Evolutionary conservation across 2,329 filamentous ascomycete genomes (phyloP).

Genomic region (Daldinia eschscholtzii): DNA sequence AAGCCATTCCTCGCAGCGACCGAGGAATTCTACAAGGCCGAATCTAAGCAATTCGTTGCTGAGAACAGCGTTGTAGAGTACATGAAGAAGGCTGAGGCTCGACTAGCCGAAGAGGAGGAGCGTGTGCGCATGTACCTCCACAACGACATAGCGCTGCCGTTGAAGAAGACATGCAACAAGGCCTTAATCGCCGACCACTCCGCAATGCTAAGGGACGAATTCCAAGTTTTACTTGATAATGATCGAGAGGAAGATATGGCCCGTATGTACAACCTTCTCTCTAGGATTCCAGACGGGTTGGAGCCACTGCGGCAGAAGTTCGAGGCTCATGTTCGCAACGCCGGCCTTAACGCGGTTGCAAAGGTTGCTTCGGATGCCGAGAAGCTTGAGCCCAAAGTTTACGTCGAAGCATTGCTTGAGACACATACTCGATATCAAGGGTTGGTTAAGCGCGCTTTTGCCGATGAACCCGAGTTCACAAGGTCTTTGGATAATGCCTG

Average conservation of each 20-base stretch:
- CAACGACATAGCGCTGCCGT: constrained; percentile 83
- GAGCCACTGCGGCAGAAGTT: constrained; percentile 90
- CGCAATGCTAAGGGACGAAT: constrained; percentile 88
- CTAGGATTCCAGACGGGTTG: constrained; percentile 88
- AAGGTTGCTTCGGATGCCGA: constrained; percentile 92
- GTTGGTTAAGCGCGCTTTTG: constrained; percentile 92
- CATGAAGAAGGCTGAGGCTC: constrained; percentile 98
- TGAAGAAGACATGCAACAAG: constrained; percentile 90
- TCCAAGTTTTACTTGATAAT: constrained; percentile 92
- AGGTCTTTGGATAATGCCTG: constrained; percentile 96
- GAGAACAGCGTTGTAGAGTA: constrained; percentile 99
- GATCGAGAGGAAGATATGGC: constrained; percentile 96
- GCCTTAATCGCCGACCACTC: constrained; percentile 93
- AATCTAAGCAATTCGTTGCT: constrained; percentile 93
- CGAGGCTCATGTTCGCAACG: constrained; percentile 91
- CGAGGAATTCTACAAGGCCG: constrained; percentile 85
- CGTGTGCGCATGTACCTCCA: constrained; percentile 93
- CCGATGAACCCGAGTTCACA: constrained; percentile 96
- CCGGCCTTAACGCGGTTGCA: constrained; percentile 86
- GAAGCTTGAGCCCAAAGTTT: constrained; percentile 93
- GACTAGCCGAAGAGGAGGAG: constrained; percentile 92
- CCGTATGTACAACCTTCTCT: constrained; percentile 93
- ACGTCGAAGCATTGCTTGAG: constrained; percentile 93
- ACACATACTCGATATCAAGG: constrained; percentile 94
- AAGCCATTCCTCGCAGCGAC: constrained; percentile 90